Conservation (phyloP, 2,329 filamentous ascomycete species). For the Ambrosiella beaveri region DNA sequence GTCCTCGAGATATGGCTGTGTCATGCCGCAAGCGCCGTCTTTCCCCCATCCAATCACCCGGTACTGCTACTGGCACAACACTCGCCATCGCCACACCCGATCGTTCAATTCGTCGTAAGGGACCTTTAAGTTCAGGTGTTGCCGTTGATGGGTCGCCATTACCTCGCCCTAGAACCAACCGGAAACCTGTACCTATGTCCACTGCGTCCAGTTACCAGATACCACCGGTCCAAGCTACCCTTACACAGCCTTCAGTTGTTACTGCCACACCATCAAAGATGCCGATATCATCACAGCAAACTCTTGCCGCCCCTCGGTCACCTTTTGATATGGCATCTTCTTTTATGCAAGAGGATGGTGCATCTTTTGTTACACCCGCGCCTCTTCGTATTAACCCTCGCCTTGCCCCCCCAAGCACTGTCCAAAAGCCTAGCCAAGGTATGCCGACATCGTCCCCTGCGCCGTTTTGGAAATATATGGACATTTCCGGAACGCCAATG, state of each 20-base stretch:
- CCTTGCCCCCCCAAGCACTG: constrained; percentile 63
- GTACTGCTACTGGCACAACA: constrained; percentile 25
- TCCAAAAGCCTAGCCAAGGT: constrained; percentile 65
- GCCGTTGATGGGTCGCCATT: constrained; percentile 44
- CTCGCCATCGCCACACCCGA: constrained; percentile 42
- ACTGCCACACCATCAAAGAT: background rate
- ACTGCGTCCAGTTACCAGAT: constrained; percentile 23
- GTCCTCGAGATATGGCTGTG: constrained; percentile 35
- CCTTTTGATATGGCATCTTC: constrained; percentile 41
- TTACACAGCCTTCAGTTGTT: background rate
- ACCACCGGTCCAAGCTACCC: constrained; percentile 1
- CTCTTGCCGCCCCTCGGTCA: constrained; percentile 26
- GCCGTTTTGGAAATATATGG: constrained; percentile 76
- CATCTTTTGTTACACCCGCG: constrained; percentile 52
- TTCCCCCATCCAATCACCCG: constrained; percentile 33
- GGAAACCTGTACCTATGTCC: constrained; percentile 8
- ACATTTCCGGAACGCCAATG: constrained; percentile 56
- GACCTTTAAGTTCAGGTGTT: constrained; percentile 19
- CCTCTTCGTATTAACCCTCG: constrained; percentile 56
- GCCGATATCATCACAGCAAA: constrained; percentile 8
- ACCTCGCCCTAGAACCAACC: constrained; percentile 30
- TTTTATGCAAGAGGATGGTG: constrained; percentile 41
- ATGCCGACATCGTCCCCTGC: constrained; percentile 75
- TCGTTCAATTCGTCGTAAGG: constrained; percentile 20
- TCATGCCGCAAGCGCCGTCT: constrained; percentile 41